phyloP scores from a whole-genome alignment of 202 grass and related monocot species.

The Elaeis oleifera region DNA sequence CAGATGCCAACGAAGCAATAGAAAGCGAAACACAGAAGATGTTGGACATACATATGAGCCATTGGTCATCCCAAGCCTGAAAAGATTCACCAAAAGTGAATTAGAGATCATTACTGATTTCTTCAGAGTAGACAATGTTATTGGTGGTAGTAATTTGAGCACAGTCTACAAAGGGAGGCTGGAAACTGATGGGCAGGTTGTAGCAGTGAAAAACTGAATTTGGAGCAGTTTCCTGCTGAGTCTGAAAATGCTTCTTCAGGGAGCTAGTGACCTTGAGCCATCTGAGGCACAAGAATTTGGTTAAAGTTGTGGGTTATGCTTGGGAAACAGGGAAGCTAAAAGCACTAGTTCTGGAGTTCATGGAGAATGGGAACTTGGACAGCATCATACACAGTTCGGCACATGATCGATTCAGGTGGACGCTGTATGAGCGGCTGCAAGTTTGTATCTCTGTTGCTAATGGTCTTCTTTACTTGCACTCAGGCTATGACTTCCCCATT shows the following conservation, averaged over 20 bases:
- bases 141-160: constrained; percentile 72
- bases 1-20: constrained; percentile 26
- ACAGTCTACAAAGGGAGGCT: constrained; percentile 67
- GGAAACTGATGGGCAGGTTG: constrained; percentile 19
- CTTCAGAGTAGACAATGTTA: constrained; percentile 50
- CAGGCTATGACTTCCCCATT: constrained; percentile 60
- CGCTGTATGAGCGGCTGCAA: constrained; percentile 40
- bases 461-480: constrained; percentile 75
- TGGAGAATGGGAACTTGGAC: constrained; percentile 85
- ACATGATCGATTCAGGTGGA: constrained; percentile 25
- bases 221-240: constrained; percentile 69
- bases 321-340: constrained; percentile 58
- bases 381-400: constrained; percentile 34
- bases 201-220: constrained; percentile 79
- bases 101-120: constrained; percentile 45
- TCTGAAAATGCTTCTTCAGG: constrained; percentile 72
- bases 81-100: constrained; percentile 46
- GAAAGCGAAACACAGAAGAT: constrained; percentile 11
- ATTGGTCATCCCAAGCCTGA: constrained; percentile 51
- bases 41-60: constrained; percentile 11
- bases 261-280: constrained; percentile 56
- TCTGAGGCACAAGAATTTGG: constrained; percentile 74
- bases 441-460: constrained; percentile 65
- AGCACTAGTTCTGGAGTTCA: constrained; percentile 74
- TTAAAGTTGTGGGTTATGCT: constrained; percentile 68